Percentiles rank a stretch among this genome's conserved stretches.
phyloP scores from a whole-genome alignment of 163 green algal genomes.

The Prototheca wickerhamii region DNA sequence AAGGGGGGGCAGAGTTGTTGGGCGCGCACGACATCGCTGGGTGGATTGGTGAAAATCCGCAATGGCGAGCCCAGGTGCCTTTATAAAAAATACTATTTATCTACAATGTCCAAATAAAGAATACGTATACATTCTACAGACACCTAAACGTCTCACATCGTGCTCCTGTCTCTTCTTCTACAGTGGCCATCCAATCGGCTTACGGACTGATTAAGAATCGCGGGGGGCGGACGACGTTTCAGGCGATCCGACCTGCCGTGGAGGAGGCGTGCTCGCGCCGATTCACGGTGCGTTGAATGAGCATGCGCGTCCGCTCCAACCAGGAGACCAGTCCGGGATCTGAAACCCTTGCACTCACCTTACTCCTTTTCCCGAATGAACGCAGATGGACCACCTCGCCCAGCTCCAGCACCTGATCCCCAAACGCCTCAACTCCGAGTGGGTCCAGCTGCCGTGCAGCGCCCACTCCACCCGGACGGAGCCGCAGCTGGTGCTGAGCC shows the following conservation, averaged over 20 bases:
- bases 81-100: too few relatives aligned
- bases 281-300: conserved; percentile 31
- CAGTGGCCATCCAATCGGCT: conserved; percentile 25
- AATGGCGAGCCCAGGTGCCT: too few relatives aligned
- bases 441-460: conserved; percentile 13
- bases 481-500: conserved; percentile 10
- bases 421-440: conserved; percentile 19
- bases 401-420: conserved; percentile 34
- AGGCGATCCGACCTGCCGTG: conserved; percentile 19
- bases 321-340: not conserved
- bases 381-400: conserved; percentile 22
- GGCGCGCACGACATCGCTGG: too few relatives aligned
- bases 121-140: too few relatives aligned
- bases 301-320: not conserved
- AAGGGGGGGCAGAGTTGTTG: too few relatives aligned
- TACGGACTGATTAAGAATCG: conserved; percentile 23
- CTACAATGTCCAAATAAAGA: too few relatives aligned
- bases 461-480: conserved; percentile 19
- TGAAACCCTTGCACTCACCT: not conserved
- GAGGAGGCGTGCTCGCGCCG: conserved; percentile 25
- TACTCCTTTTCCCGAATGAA: not conserved
- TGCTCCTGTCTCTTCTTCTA: not conserved
- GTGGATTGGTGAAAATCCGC: too few relatives aligned
- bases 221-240: conserved; percentile 21
- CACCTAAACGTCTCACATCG: too few relatives aligned